Evolutionary conservation across 768 basidiomycete species (phyloP).

Genomic region (Suillus spraguei): DNA sequence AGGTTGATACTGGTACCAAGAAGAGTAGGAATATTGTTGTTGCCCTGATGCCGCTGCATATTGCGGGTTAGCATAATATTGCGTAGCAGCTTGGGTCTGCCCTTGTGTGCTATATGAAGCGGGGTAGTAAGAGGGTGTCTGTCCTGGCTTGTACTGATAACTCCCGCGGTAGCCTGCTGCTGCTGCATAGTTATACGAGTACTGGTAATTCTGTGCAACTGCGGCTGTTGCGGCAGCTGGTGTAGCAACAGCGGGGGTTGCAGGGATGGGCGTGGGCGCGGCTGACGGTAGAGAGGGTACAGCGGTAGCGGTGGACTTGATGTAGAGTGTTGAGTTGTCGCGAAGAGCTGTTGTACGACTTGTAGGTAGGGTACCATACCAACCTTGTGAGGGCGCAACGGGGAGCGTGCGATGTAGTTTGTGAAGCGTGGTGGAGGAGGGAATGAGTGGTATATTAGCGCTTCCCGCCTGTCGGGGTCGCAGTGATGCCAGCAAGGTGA

Average conservation of each 20-base stretch:
- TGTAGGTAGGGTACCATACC: slow-evolving; percentile 73
- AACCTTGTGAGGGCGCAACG: slow-evolving; percentile 58
- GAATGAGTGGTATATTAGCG: slow-evolving; percentile 51
- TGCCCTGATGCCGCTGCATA: slow-evolving; percentile 37
- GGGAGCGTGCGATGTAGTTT: slow-evolving; percentile 74
- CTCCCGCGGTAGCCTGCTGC: slow-evolving; percentile 32
- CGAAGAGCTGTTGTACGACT: slow-evolving; percentile 61
- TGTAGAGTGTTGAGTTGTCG: slow-evolving; percentile 75
- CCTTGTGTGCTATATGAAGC: slow-evolving; percentile 29
- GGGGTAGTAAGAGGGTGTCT: slow-evolving; percentile 35
- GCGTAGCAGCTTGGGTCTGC: slow-evolving; percentile 31
- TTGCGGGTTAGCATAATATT: slow-evolving; percentile 40
- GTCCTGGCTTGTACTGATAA: slow-evolving; percentile 42
- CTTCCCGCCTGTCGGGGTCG: slow-evolving; percentile 60
- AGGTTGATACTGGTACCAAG: slow-evolving; percentile 47
- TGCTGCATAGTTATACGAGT: slow-evolving; percentile 40
- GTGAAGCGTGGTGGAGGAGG: slow-evolving; percentile 65
- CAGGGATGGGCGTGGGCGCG: slow-evolving; percentile 36
- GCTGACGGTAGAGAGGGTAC: slow-evolving; percentile 36
- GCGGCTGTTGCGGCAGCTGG: slow-evolving; percentile 28
- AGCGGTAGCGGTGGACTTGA: slow-evolving; percentile 47
- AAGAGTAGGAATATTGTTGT: slow-evolving; percentile 43
- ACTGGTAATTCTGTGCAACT: slow-evolving; percentile 32
- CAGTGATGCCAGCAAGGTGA: slow-evolving; percentile 67
- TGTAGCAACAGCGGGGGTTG: slow-evolving; percentile 26